A percentile compares a stretch with the other conserved stretches of the same genome.
These are phyloP conservation scores for Citrus medica DNA, from an alignment of 345 rosid genomes.

Conservation along the genomic window DNA sequence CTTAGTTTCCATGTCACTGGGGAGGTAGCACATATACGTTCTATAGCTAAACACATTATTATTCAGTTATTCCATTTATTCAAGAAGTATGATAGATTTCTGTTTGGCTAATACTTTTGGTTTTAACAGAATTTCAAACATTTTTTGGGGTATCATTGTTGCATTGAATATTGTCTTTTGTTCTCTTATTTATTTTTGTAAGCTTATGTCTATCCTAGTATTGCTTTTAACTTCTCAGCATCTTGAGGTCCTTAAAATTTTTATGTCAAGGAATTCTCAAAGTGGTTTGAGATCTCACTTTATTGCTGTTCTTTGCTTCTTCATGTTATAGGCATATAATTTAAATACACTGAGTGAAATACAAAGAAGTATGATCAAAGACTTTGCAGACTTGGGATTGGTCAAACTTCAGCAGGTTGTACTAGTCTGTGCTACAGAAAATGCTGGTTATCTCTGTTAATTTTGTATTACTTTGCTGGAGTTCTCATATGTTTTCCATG, in stretches of 20 bases:
- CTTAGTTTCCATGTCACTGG: constrained; percentile 94
- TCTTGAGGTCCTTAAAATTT: constrained; percentile 3
- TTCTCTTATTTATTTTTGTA: background rate
- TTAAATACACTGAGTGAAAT: constrained; percentile 70
- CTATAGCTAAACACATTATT: background rate
- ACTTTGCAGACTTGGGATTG: constrained; percentile 30
- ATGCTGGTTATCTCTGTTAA: background rate
- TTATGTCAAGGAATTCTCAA: background rate
- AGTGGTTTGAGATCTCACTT: background rate
- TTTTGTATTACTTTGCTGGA: background rate
- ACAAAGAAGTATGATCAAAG: constrained; percentile 66
- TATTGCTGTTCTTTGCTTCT: background rate
- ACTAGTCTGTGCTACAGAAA: constrained; percentile 5
- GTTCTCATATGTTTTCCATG: constrained; percentile 7
- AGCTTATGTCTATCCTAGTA: background rate
- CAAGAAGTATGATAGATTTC: background rate
- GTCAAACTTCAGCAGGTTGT: constrained; percentile 50
- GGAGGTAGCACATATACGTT: constrained; percentile 47
- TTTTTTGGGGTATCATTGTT: background rate
- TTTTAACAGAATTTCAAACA: background rate
- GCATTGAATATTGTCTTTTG: background rate
- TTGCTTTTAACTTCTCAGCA: background rate
- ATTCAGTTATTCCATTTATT: background rate
- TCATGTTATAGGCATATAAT: constrained; percentile 71
- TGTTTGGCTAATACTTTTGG: background rate